phyloP scores from a whole-genome alignment of 306 rosid genomes.

The Begonia loranthoides region DNA sequence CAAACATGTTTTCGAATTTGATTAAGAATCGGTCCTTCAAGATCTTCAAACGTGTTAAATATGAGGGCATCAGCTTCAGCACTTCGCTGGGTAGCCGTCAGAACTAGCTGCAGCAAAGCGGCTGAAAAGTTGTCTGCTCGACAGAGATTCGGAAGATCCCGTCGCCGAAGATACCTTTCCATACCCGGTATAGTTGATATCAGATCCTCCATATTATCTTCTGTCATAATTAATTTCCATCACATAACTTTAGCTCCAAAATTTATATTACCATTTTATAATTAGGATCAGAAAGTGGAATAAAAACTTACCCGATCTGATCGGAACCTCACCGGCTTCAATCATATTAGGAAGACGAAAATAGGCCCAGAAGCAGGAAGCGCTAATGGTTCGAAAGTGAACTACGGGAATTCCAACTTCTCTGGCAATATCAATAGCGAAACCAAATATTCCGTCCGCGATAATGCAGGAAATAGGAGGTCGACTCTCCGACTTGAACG shows the following conservation, averaged over 20 bases:
- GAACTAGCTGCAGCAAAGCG: background rate
- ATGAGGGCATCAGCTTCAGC: conserved; percentile 4
- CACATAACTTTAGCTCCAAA: too few species aligned
- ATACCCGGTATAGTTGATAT: background rate
- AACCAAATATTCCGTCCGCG: conserved; percentile 11
- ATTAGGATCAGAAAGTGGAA: too few species aligned
- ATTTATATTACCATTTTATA: too few species aligned
- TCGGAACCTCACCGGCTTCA: conserved; percentile 10
- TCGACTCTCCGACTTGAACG: background rate
- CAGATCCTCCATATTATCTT: conserved; percentile 6
- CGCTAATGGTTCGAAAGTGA: conserved; percentile 2
- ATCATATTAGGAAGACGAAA: conserved; percentile 3
- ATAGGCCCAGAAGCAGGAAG: conserved; percentile 7
- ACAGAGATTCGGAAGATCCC: conserved; percentile 10
- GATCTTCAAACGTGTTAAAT: conserved; percentile 8
- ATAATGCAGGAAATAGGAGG: conserved; percentile 6
- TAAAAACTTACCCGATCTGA: conserved; percentile 2
- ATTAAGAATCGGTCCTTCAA: conserved; percentile 4
- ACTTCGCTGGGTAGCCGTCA: background rate
- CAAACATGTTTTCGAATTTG: background rate
- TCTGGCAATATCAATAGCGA: conserved; percentile 5
- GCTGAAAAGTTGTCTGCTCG: background rate
- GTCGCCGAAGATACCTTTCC: conserved; percentile 5
- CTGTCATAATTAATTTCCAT: too few species aligned
- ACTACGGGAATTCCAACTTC: background rate